Percentiles rank a stretch among this genome's conserved stretches.
Evolutionary conservation across 805 yeast genomes (phyloP).

Genomic region (Hanseniaspora osmophila): DNA sequence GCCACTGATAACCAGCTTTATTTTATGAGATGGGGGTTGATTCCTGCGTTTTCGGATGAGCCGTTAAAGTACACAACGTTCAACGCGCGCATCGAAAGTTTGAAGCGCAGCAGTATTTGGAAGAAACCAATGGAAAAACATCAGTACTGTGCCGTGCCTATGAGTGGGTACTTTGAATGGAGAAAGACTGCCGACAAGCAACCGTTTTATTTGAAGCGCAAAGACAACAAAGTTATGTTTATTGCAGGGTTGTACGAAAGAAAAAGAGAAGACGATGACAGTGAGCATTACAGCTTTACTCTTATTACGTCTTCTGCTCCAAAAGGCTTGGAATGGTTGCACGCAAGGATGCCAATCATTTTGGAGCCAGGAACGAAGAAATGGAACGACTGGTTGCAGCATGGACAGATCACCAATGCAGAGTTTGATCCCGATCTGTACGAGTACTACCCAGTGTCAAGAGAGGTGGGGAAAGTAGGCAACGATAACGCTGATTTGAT

Average conservation of each 20-base stretch:
- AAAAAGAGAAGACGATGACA: constrained; percentile 13
- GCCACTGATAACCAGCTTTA: constrained; percentile 19
- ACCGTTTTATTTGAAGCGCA: constrained; percentile 55
- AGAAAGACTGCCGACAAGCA: constrained; percentile 25
- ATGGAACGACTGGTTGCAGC: constrained; percentile 53
- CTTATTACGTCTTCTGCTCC: constrained; percentile 66
- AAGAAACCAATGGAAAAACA: constrained; percentile 26
- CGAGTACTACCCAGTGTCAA: constrained; percentile 40
- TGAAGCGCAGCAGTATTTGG: constrained; percentile 44
- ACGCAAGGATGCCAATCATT: constrained; percentile 65
- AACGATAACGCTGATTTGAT: constrained; percentile 23
- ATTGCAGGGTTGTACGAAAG: constrained; percentile 45
- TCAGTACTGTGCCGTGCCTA: constrained; percentile 60
- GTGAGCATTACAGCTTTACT: constrained; percentile 33
- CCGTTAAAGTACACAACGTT: constrained; percentile 35
- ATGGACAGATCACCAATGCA: constrained; percentile 23
- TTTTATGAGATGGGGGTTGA: constrained; percentile 69
- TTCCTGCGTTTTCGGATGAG: constrained; percentile 51
- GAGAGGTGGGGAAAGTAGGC: constrained; percentile 48
- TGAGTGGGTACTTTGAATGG: constrained; percentile 87
- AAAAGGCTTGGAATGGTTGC: constrained; percentile 49
- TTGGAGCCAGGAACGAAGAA: constrained; percentile 42
- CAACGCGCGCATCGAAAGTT: constrained; percentile 61
- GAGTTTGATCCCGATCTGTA: constrained; percentile 25
- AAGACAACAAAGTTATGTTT: constrained; percentile 39